Conservation (phyloP, 148 eudicot genomes). For the Rhododendron henanense region DNA sequence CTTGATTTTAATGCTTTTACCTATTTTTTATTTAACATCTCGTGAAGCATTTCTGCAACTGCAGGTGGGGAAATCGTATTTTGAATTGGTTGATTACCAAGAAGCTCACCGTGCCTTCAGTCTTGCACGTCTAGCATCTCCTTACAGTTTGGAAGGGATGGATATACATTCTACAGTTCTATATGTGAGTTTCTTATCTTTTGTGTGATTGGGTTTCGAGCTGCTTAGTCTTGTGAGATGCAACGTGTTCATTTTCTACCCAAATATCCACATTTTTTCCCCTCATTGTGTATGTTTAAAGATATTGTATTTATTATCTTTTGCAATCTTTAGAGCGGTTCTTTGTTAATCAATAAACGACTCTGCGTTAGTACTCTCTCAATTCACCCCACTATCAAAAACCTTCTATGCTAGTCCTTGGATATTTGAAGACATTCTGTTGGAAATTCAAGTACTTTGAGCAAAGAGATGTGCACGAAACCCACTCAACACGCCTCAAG, state of each 20-base stretch:
- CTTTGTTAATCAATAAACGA: neutral
- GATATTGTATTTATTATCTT: neutral
- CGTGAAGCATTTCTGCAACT: neutral
- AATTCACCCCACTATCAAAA: neutral
- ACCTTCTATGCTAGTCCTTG: neutral
- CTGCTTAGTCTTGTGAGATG: neutral
- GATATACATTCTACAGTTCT: constrained; percentile 90
- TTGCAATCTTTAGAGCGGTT: neutral
- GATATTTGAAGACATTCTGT: neutral
- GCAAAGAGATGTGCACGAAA: neutral
- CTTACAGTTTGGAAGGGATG: constrained; percentile 96
- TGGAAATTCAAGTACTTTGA: neutral
- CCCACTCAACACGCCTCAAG: neutral
- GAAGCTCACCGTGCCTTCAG: constrained; percentile 95
- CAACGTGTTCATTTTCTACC: neutral
- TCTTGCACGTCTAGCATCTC: constrained; percentile 81
- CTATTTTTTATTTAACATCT: neutral
- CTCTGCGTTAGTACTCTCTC: neutral
- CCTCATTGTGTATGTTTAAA: neutral
- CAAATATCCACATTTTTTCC: neutral
- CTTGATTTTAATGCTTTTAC: neutral
- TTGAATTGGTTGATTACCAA: constrained; percentile 86
- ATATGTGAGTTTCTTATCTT: constrained; percentile 57
- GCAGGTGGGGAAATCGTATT: constrained; percentile 92
- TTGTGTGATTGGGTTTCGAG: neutral